Evolutionary conservation across 768 basidiomycete species (phyloP).

Genomic region (Tylopilus vinaceipallidus): DNA sequence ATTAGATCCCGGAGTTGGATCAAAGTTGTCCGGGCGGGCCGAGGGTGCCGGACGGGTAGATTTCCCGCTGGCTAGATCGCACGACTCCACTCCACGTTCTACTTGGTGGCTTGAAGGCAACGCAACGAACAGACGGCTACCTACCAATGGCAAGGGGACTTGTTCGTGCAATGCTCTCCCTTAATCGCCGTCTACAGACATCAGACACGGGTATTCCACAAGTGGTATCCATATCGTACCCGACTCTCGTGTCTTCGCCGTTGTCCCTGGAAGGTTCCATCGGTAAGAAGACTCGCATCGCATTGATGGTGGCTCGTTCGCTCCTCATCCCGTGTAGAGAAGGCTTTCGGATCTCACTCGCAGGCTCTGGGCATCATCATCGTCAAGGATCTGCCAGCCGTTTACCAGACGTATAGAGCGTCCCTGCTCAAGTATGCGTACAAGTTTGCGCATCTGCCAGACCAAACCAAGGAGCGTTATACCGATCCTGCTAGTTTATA

Average conservation of each 20-base stretch:
- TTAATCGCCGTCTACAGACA: constrained; percentile 12
- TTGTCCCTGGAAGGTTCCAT: constrained; percentile 57
- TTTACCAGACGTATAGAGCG: constrained; percentile 63
- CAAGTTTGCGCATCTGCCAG: constrained; percentile 71
- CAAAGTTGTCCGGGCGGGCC: no score
- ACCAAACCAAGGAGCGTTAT: constrained; percentile 66
- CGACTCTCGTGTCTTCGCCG: constrained; percentile 52
- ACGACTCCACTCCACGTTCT: no score
- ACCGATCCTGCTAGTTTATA: constrained; percentile 71
- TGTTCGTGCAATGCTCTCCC: constrained; percentile 3
- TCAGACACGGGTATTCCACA: constrained; percentile 6
- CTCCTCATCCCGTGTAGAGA: constrained; percentile 41
- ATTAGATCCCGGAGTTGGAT: no score
- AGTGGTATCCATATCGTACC: constrained; percentile 60
- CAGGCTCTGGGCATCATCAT: constrained; percentile 79
- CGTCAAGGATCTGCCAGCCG: constrained; percentile 73
- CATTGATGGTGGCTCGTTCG: background rate
- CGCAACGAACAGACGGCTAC: no score
- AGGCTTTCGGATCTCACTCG: constrained; percentile 80
- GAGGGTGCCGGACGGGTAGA: no score
- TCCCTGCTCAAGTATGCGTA: constrained; percentile 73
- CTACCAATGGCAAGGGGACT: constrained; percentile 18
- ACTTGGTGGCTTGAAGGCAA: no score
- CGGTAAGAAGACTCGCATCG: constrained; percentile 38
- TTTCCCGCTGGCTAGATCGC: no score